A percentile compares a stretch with the other conserved stretches of the same genome.
phyloP scores from a whole-genome alignment of 2,329 filamentous ascomycete genomes.

The Aureobasidium leucospermi region DNA sequence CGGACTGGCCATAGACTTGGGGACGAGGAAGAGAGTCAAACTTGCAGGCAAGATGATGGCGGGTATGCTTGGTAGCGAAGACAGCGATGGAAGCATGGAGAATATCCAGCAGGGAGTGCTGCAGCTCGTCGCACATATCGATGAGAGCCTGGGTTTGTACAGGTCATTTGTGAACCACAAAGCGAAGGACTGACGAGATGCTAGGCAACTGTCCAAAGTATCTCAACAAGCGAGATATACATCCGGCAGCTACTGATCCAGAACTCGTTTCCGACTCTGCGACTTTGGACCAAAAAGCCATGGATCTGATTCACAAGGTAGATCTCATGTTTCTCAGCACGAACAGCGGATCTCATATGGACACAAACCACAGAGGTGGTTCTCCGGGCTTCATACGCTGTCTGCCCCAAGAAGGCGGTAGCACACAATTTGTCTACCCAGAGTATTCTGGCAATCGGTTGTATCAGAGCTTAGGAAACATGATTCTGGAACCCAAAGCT shows the following conservation, averaged over 20 bases:
- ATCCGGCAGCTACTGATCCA: conserved; percentile 48
- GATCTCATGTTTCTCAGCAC: conserved; percentile 77
- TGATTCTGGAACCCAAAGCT: conserved; percentile 57
- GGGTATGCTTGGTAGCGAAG: conserved; percentile 42
- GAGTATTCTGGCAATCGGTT: conserved; percentile 80
- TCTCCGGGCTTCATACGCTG: conserved; percentile 66
- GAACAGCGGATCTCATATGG: conserved; percentile 60
- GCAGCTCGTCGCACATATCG: conserved; percentile 60
- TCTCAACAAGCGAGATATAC: conserved; percentile 64
- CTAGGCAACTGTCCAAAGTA: conserved; percentile 81
- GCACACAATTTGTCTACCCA: conserved; percentile 60
- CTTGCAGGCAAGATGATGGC: conserved; percentile 62
- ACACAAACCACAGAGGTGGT: conserved; percentile 76
- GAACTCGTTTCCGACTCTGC: conserved; percentile 41
- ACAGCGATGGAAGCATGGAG: conserved; percentile 16
- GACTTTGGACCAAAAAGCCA: conserved; percentile 46
- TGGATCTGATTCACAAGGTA: conserved; percentile 53
- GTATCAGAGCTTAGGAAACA: conserved; percentile 77
- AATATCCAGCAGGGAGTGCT: conserved; percentile 28
- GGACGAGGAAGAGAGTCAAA: conserved; percentile 65
- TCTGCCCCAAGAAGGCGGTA: conserved; percentile 44
- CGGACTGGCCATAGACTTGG: conserved; percentile 56
- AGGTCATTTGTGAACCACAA: not conserved
- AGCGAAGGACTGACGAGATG: conserved; percentile 12
- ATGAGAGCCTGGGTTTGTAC: conserved; percentile 54